Evolutionary conservation across 345 rosid species (phyloP), one percentile per base, ranked within the genome.

Genomic region (Atalantia buxifolia): DNA sequence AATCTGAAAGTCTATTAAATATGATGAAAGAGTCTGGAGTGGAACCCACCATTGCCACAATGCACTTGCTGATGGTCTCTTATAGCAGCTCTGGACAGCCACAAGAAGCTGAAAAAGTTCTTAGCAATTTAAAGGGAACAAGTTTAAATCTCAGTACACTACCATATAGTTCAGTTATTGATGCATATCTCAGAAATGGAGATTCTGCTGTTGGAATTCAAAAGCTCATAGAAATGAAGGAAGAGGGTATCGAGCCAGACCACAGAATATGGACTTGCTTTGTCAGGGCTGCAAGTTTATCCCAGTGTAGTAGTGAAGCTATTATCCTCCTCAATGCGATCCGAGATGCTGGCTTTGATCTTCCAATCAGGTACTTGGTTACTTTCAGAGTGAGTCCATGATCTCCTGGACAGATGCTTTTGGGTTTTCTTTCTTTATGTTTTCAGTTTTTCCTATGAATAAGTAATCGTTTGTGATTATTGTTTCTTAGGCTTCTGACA

Each of bases 261-360:
- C 94, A 92, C 83, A 88, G 92, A 82, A 88, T 93, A 85, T 93
- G 99, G 99, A 93, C 99, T 61, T 92, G 96, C 90, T 95, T 95
- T 83, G 78, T 92, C 60, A 91, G 97, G 83, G 96, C 94, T 65
- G 97, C 98, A 67, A 95, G 99, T 86, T 83, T 93, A 77, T 83
- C 87, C 40, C 82, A 84, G 76, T 75, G 70, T 56, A 81, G 84
- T 70, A 84, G 76, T 69, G 96, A 92, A 78, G 95, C 92, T 71
- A 82, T 89, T 78, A 31, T 78, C 64, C 92, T 93, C 80, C 82
- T 93, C 76, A 86, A 84, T 72, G 97, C 97, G 53, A 88, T 93
- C 66, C 86, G 59, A 63, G 90, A 89, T 86, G 77, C 84, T 80
- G 98, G 91, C 71, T 93, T 92, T 75, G 88, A 88, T 85, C 97